Evolutionary conservation across 495 filamentous ascomycete genomes (phyloP).

Genomic region (Letharia columbiana): DNA sequence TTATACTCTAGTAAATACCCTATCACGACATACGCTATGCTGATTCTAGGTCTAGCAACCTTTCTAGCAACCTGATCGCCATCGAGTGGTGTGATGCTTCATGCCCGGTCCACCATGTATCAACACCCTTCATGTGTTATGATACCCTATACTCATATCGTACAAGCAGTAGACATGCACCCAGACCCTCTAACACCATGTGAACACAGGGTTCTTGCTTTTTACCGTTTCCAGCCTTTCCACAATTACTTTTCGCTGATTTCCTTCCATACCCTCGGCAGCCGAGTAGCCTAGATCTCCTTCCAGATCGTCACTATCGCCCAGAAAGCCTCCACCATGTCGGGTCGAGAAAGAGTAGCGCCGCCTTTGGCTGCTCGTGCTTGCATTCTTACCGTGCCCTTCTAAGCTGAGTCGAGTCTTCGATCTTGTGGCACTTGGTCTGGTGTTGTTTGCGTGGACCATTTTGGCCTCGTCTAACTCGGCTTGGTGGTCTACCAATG

Average conservation of each 20-base stretch:
- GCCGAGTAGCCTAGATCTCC: conserved; percentile 92
- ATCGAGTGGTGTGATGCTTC: background rate
- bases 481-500: conserved; percentile 27
- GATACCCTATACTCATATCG: background rate
- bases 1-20: too few relatives aligned
- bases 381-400: conserved; percentile 18
- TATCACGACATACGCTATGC: background rate
- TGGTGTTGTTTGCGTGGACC: conserved; percentile 26
- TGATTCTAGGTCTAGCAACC: too few relatives aligned
- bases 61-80: too few relatives aligned
- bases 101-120: background rate
- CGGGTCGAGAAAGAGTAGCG: conserved; percentile 37
- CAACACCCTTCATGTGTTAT: too few relatives aligned
- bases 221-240: conserved; percentile 93
- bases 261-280: conserved; percentile 85
- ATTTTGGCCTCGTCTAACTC: conserved; percentile 32
- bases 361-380: conserved; percentile 30
- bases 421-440: conserved; percentile 26
- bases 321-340: conserved; percentile 32
- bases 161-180: conserved; percentile 4
- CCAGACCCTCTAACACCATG: conserved; percentile 67
- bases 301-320: conserved; percentile 69
- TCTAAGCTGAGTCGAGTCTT: conserved; percentile 27
- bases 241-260: conserved; percentile 87
- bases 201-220: conserved; percentile 90